phyloP scores from a whole-genome alignment of 441 rosid species.

The Flueggea neowawraea region DNA sequence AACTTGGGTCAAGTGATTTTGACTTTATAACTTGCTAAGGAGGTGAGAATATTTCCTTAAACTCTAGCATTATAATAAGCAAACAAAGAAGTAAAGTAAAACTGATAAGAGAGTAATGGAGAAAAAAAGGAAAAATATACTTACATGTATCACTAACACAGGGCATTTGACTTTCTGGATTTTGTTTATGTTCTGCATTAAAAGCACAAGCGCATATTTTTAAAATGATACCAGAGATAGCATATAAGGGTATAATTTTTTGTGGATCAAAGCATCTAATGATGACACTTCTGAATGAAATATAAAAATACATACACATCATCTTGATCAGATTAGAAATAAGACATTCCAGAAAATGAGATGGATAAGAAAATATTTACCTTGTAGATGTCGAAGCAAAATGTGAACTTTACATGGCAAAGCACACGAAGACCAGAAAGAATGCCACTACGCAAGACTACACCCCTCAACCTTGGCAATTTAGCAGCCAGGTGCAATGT shows the following conservation, averaged over 20 bases:
- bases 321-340: background rate
- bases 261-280: too few species aligned
- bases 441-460: slow-evolving; percentile 95
- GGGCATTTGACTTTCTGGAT: slow-evolving; percentile 89
- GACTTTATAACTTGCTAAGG: too few species aligned
- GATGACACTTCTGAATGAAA: too few species aligned
- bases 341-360: background rate
- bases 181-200: slow-evolving; percentile 76
- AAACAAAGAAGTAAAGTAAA: background rate
- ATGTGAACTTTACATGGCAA: slow-evolving; percentile 87
- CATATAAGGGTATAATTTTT: background rate
- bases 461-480: slow-evolving; percentile 93
- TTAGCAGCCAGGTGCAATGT: slow-evolving; percentile 94
- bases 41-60: too few species aligned
- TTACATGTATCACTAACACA: slow-evolving; percentile 93
- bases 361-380: slow-evolving; percentile 21
- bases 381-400: slow-evolving; percentile 88
- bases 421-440: slow-evolving; percentile 99
- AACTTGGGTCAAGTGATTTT: too few species aligned
- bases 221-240: slow-evolving; percentile 1
- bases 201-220: slow-evolving; percentile 7
- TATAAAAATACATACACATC: too few species aligned
- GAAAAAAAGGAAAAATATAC: slow-evolving; percentile 14
- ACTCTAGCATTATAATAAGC: background rate
- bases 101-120: background rate